A percentile compares a stretch with the other conserved stretches of the same genome.
Evolutionary conservation across 1,139 yeast genomes (phyloP).

Genomic region (Kluyveromyces sp.): DNA sequence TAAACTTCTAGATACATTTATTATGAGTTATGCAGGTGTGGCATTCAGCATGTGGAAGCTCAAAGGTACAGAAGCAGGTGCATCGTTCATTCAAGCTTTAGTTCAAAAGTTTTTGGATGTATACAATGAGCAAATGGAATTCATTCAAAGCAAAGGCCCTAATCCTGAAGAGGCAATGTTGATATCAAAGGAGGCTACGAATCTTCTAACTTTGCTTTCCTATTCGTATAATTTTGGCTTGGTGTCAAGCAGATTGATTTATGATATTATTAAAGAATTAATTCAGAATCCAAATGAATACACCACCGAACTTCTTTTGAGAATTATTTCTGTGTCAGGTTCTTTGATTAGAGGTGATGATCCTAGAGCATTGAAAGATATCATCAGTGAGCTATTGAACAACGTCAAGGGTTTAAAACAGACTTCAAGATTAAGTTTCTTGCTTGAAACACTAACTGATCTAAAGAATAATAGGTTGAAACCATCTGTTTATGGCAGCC

Average conservation of each 20-base stretch:
- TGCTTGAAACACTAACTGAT: slow-evolving; percentile 77
- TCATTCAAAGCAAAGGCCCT: slow-evolving; percentile 8
- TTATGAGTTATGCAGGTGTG: slow-evolving; percentile 72
- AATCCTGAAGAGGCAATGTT: slow-evolving; percentile 21
- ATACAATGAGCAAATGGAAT: slow-evolving; percentile 23
- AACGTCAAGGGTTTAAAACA: slow-evolving; percentile 36
- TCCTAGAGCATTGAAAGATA: slow-evolving; percentile 76
- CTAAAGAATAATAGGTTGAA: slow-evolving; percentile 79
- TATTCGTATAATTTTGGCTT: slow-evolving; percentile 73
- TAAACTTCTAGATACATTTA: slow-evolving; percentile 66
- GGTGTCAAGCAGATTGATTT: slow-evolving; percentile 63
- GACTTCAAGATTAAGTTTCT: slow-evolving; percentile 65
- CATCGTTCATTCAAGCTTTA: slow-evolving; percentile 68
- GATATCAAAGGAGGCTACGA: slow-evolving; percentile 50
- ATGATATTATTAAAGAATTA: slow-evolving; percentile 60
- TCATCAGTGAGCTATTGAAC: slow-evolving; percentile 51
- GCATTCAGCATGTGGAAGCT: slow-evolving; percentile 66
- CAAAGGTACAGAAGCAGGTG: slow-evolving; percentile 89
- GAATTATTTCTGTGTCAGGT: slow-evolving; percentile 70
- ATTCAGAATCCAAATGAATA: slow-evolving; percentile 54
- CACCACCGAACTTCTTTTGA: slow-evolving; percentile 70
- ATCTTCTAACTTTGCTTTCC: slow-evolving; percentile 65
- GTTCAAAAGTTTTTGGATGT: slow-evolving; percentile 54
- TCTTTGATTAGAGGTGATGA: slow-evolving; percentile 84
- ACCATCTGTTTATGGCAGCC: slow-evolving; percentile 28